Evolutionary conservation across 495 filamentous ascomycete species (phyloP), one percentile per base, ranked within the genome.

Genomic region (Viridothelium virens): DNA sequence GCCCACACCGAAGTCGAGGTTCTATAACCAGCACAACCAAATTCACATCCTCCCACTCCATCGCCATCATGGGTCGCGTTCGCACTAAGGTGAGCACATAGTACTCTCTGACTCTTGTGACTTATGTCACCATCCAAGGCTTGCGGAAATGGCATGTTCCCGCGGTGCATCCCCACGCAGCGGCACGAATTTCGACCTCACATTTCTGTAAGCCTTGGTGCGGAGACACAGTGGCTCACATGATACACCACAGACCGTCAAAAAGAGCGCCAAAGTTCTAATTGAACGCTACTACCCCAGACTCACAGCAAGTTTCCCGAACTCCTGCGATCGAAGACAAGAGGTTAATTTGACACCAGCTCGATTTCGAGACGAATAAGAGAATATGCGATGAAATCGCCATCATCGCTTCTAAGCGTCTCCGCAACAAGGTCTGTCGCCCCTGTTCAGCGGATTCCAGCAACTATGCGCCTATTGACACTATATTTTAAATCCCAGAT

Each of bases 341-440:
- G 1, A 25, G 25, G 1, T 25, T 25, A 25, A 25, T 25, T 25
- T 25, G 25, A 25, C 25, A 25, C 25, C 25, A 25, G 25, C 25
- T 97, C 79, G 95, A 97, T 83, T 99, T 99, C 85, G 95, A 99
- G 86, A 95, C 91, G 86, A 98, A 98, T 89, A 97, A 98, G 89
- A 84, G 93, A 71, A 92, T 97, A 74, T 97, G 95, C 83, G 95
- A 97, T 91, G 95, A 99, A 84, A 96, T 99, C 73, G 95, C 95
- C 77, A 96, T 97, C 81, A 99, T 97, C 79, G 91, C 95, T 70
- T 91, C 88, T 69, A 97, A 97, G 89, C 87, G 94, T 79, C 86
- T 97, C 72, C 87, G 93, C 82, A 98, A 98, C 88, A 98, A 97
- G 91, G 91, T 95, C 70, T 68, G 74, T 67, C 56, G 47, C 56